A percentile compares a stretch with the other conserved stretches of the same genome.
Evolutionary conservation across 768 basidiomycete genomes (phyloP).

Genomic region (Amanita pseudoporphyria): DNA sequence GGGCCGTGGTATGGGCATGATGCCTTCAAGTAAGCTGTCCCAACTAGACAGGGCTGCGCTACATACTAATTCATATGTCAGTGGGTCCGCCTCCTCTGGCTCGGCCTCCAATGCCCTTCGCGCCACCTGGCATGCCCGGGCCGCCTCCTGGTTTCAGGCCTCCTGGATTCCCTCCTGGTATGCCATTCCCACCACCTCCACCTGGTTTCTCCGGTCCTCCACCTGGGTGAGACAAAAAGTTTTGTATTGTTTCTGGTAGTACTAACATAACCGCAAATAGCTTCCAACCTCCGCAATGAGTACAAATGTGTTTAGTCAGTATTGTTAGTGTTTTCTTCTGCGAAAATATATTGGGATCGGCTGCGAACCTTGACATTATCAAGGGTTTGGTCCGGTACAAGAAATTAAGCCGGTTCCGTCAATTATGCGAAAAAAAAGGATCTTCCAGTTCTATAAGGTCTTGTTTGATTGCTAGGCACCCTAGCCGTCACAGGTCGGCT

Average conservation of each 20-base stretch:
- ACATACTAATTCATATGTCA: slow-evolving; percentile 19
- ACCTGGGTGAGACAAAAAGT: slow-evolving; percentile 53
- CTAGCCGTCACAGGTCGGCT: not conserved
- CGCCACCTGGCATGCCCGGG: slow-evolving; percentile 75
- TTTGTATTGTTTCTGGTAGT: slow-evolving; percentile 6
- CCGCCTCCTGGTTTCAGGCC: slow-evolving; percentile 82
- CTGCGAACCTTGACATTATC: not conserved
- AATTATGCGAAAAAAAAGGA: not conserved
- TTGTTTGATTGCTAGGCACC: not conserved
- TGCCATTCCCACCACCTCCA: slow-evolving; percentile 68
- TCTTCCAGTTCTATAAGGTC: not conserved
- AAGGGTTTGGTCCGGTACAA: not conserved
- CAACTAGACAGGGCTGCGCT: slow-evolving; percentile 3
- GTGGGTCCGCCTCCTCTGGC: slow-evolving; percentile 53
- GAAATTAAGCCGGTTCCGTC: not conserved
- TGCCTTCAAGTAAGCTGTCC: slow-evolving; percentile 62
- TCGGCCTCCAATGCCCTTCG: slow-evolving; percentile 60
- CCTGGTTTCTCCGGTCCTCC: slow-evolving; percentile 73
- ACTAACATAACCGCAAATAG: slow-evolving; percentile 14
- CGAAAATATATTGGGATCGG: not conserved
- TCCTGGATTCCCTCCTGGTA: slow-evolving; percentile 74
- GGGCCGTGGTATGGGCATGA: slow-evolving; percentile 95
- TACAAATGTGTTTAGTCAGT: not conserved
- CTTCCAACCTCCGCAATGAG: slow-evolving; percentile 38
- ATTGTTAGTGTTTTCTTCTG: not conserved